phyloP scores from a whole-genome alignment of 495 filamentous ascomycete genomes.

The Penicillium canescens region DNA sequence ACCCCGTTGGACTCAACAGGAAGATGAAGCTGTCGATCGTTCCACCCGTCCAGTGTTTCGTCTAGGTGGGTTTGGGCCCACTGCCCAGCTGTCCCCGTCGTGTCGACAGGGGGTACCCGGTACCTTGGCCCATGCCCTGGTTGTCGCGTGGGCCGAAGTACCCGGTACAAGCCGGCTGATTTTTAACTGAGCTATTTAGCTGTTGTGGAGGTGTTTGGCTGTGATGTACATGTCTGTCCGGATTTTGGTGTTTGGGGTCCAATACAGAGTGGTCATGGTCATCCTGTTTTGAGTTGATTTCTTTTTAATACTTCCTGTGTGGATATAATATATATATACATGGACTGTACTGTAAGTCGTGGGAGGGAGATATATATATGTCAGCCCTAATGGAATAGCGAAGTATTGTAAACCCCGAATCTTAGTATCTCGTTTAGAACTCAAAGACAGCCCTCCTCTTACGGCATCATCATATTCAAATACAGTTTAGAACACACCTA shows the following conservation, averaged over 20 bases:
- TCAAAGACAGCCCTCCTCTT: too few relatives aligned
- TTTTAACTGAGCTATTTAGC: too few relatives aligned
- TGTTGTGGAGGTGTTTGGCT: neutral
- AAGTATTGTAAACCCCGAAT: neutral
- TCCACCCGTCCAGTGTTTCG: slow-evolving; percentile 21
- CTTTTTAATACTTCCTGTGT: too few relatives aligned
- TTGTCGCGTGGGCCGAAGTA: slow-evolving; percentile 4
- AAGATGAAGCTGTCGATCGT: slow-evolving; percentile 15
- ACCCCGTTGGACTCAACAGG: too few relatives aligned
- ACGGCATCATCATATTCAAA: neutral
- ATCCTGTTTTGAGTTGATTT: too few relatives aligned
- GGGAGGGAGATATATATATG: too few relatives aligned
- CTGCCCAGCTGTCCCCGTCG: slow-evolving; percentile 15
- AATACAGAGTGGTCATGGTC: too few relatives aligned
- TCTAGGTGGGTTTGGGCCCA: slow-evolving; percentile 20
- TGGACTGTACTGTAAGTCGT: too few relatives aligned
- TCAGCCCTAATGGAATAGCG: too few relatives aligned
- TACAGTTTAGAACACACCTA: slow-evolving; percentile 30
- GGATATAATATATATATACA: too few relatives aligned
- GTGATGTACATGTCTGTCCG: neutral
- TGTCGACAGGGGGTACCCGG: slow-evolving; percentile 15
- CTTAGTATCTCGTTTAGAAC: neutral
- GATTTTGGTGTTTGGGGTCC: neutral
- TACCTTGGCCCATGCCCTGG: slow-evolving; percentile 1
- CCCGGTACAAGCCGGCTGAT: neutral